Evolutionary conservation across 441 rosid species (phyloP), one percentile per base, ranked within the genome.

Genomic region (Breynia disticha): DNA sequence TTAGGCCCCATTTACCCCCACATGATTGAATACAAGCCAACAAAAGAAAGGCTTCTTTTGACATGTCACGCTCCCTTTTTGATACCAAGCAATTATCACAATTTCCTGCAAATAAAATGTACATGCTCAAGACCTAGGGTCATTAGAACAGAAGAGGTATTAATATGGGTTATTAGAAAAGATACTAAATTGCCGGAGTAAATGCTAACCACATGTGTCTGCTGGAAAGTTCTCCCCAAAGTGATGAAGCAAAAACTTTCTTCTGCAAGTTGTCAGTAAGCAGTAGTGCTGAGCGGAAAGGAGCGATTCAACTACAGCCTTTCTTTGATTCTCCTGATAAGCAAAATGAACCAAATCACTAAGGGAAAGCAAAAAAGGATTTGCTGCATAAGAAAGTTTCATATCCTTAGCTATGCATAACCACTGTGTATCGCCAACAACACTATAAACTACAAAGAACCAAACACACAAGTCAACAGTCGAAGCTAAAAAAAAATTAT

Each of bases 1-100:
- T 77, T 35, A 77, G 73, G 47, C 82, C 82, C 79, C 79, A 74
- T 4, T 60, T 56, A 62, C 79, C 77, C 68, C 67, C 17, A 56
- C 77, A 74, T 15, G 77, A 72, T 43, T 50, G 69, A 52, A 77
- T 56, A 59, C 72, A 69, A 21, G 75, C 47, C 75, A 74, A 54
- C 53, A 77, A 63, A 39, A 77, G 71, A 62, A 59, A 77, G 43
- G 77, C 68, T 67, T 77, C 79, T 72, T 42, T 67, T 8, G 82
- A 74, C 73, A 74, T 60, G 65, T 77, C 77, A 35, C 56, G 63
- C 59, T 72, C 79, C 56, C 48, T 57, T 54, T 61, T 77, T 44
- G 70, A 57, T 48, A 24, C 57, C 50, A 39, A 39, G 58, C 82
- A 77, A 44, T 77, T 77, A 66, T 77, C 82, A 65, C 82, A 77